These are phyloP conservation scores for Cryoendolithus antarcticus DNA, from an alignment of 2,329 filamentous ascomycete genomes.

Conservation along the genomic window DNA sequence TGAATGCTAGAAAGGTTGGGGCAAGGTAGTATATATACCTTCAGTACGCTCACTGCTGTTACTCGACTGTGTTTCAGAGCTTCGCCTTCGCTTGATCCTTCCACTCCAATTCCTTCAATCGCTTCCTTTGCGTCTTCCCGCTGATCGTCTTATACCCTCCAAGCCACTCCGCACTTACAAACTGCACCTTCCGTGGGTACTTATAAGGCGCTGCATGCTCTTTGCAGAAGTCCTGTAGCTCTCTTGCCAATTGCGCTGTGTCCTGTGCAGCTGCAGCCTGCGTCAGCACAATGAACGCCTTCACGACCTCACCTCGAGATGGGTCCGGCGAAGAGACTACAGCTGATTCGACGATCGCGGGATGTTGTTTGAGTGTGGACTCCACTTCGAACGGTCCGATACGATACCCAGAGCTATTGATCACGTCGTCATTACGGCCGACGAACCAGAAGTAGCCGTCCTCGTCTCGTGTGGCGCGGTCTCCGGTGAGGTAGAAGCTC, in stretches of 20 bases:
- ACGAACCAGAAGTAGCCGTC: conserved; percentile 99
- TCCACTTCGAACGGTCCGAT: conserved; percentile 32
- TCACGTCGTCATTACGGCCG: conserved; percentile 77
- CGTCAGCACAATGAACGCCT: conserved; percentile 29
- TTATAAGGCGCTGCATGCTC: conserved; percentile 30
- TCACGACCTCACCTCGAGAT: conserved; percentile 28
- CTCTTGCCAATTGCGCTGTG: conserved; percentile 16
- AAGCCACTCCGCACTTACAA: conserved; percentile 26
- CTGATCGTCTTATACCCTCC: conserved; percentile 27
- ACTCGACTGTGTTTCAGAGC: too few relatives aligned
- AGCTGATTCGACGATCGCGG: conserved; percentile 28
- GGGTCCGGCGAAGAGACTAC: conserved; percentile 29
- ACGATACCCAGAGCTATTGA: conserved; percentile 29
- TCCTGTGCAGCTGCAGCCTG: conserved; percentile 11
- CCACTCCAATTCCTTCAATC: too few relatives aligned
- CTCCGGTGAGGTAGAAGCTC: conserved; percentile 27
- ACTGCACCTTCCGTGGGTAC: conserved; percentile 29
- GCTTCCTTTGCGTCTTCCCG: conserved; percentile 14
- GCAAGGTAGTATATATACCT: too few relatives aligned
- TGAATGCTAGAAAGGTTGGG: too few relatives aligned
- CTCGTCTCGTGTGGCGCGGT: conserved; percentile 80
- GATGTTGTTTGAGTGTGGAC: conserved; percentile 29
- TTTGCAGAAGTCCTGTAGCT: conserved; percentile 31
- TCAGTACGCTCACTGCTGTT: too few relatives aligned
- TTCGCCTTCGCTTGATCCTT: too few relatives aligned